These are phyloP conservation scores for Biscutella laevigata DNA, from an alignment of 441 rosid species.

Conservation along the genomic window DNA sequence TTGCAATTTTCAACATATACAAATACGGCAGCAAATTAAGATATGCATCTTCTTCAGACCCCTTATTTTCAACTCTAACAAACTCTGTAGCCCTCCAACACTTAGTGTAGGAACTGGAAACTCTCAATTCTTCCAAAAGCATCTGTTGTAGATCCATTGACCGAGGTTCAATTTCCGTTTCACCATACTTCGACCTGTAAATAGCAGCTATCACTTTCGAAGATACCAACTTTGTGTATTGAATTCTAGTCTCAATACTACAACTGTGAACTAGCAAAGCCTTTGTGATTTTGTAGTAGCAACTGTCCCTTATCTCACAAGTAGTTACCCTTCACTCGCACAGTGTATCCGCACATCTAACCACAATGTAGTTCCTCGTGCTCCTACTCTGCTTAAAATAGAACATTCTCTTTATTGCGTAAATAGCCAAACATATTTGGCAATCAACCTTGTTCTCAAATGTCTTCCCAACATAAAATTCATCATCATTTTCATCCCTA, in stretches of 20 bases:
- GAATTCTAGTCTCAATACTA: neutral
- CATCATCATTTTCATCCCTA: neutral
- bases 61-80: no score
- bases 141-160: neutral
- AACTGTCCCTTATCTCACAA: neutral
- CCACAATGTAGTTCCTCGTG: neutral
- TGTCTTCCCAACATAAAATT: neutral
- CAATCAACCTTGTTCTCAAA: neutral
- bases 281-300: neutral
- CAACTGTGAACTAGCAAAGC: neutral
- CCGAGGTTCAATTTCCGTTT: fast-evolving
- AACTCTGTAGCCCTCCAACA: neutral
- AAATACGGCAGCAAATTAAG: neutral
- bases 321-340: neutral
- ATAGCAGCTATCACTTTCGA: neutral
- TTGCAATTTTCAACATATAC: neutral
- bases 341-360: neutral
- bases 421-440: neutral
- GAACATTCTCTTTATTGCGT: neutral
- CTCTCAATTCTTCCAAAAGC: neutral
- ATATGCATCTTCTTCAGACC: no score
- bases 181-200: neutral
- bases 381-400: neutral
- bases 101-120: neutral
- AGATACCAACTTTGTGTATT: neutral